phyloP scores from a whole-genome alignment of 257 asterid species.

The Solanum tarijense region DNA sequence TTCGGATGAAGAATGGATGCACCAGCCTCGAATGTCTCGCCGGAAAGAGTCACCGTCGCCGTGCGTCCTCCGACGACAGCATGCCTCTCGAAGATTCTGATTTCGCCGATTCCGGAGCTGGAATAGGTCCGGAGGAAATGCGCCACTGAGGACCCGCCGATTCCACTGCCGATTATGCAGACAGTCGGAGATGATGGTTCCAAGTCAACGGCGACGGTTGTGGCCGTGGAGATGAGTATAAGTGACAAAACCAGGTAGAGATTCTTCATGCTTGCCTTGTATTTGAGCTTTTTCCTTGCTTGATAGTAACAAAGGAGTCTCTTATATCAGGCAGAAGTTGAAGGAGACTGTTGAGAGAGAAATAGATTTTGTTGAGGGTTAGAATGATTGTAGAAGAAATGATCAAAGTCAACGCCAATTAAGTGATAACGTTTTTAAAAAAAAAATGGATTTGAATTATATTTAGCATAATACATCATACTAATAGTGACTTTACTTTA shows the following conservation, averaged over 20 bases:
- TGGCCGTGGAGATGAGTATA: background rate
- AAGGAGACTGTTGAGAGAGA: background rate
- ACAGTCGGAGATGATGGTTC: slow-evolving; percentile 18
- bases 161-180: slow-evolving; percentile 93
- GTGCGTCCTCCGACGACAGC: slow-evolving; percentile 77
- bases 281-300: background rate
- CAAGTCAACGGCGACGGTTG: background rate
- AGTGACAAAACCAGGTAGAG: background rate
- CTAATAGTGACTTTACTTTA: too few relatives aligned
- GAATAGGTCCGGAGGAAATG: slow-evolving; percentile 85
- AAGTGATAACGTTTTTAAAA: background rate
- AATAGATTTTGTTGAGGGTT: background rate
- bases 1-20: slow-evolving; percentile 90
- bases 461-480: background rate
- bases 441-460: background rate
- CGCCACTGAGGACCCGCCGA: slow-evolving; percentile 96
- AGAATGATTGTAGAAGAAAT: background rate
- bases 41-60: slow-evolving; percentile 75
- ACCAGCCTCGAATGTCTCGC: slow-evolving; percentile 91
- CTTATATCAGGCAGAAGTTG: background rate
- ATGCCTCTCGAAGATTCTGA: slow-evolving; percentile 61
- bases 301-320: background rate
- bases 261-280: background rate
- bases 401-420: background rate
- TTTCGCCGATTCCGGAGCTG: slow-evolving; percentile 24